Evolutionary conservation across 257 asterid species (phyloP).

Genomic region (Petrea volubilis): DNA sequence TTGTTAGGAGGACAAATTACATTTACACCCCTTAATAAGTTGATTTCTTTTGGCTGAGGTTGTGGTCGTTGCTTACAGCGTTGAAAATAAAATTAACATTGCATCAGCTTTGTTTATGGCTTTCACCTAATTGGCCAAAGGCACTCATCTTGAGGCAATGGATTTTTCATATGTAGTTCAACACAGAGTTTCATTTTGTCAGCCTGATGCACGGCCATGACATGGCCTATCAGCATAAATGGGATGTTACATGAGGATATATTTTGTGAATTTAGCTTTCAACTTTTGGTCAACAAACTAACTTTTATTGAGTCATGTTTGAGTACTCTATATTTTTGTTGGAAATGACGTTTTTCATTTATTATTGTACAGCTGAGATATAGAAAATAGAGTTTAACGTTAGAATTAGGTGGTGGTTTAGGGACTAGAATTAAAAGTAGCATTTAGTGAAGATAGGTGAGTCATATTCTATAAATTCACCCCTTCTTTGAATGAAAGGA

Average conservation of each 20-base stretch:
- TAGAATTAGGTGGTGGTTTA: too few species aligned
- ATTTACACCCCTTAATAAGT: not conserved
- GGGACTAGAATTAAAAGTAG: too few species aligned
- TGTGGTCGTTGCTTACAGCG: not conserved
- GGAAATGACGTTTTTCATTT: too few species aligned
- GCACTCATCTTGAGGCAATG: not conserved
- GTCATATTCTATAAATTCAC: too few species aligned
- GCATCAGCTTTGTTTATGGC: not conserved
- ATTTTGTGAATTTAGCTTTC: not conserved
- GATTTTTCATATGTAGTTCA: not conserved
- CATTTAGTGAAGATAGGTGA: too few species aligned
- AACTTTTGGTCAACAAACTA: not conserved
- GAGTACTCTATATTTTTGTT: not conserved
- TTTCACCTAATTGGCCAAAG: not conserved
- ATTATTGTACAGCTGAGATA: too few species aligned
- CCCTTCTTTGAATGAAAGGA: too few species aligned
- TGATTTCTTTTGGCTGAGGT: not conserved
- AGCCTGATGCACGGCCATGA: not conserved
- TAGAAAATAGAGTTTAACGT: too few species aligned
- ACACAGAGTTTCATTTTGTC: not conserved
- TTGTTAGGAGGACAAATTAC: too few species aligned
- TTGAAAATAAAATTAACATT: not conserved
- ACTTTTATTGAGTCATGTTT: conserved; percentile 5
- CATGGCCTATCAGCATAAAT: not conserved
- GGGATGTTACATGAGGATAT: not conserved